A percentile compares a stretch with the other conserved stretches of the same genome.
Evolutionary conservation across 192 early-diverging fungal species (phyloP).

Genomic region (Coemansia sp.): DNA sequence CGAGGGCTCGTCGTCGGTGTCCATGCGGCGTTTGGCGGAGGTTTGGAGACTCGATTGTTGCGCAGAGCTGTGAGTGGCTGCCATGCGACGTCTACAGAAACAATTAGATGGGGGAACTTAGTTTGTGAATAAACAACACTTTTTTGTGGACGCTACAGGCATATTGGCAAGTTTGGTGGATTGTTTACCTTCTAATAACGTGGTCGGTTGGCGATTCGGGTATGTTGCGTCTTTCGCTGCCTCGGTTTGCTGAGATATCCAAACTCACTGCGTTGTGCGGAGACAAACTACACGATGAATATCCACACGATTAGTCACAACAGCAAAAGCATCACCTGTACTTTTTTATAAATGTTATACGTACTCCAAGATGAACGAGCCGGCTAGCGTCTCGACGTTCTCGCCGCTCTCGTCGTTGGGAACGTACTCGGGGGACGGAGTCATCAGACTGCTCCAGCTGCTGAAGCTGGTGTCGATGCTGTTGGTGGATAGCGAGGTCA

Average conservation of each 20-base stretch:
- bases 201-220: conserved; percentile 9
- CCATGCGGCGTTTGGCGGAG: neutral
- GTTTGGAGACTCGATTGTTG: neutral
- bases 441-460: conserved; percentile 7
- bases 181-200: conserved; percentile 7
- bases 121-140: neutral
- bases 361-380: conserved; percentile 3
- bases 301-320: neutral
- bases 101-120: too few species aligned
- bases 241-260: neutral
- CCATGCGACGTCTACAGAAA: conserved; percentile 11
- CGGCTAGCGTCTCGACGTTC: conserved; percentile 19
- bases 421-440: neutral
- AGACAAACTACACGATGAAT: neutral
- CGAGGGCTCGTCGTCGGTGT: neutral
- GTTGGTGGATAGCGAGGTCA: conserved; percentile 20
- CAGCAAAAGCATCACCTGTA: neutral
- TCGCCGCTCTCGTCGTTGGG: neutral
- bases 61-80: neutral
- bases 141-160: neutral
- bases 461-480: conserved; percentile 11
- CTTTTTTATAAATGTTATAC: neutral
- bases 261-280: neutral
- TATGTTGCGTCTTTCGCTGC: conserved; percentile 4
- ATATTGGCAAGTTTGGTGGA: neutral